A percentile compares a stretch with the other conserved stretches of the same genome.
Conservation (phyloP, 208 protist species). For the Leishmania mexicana region DNA sequence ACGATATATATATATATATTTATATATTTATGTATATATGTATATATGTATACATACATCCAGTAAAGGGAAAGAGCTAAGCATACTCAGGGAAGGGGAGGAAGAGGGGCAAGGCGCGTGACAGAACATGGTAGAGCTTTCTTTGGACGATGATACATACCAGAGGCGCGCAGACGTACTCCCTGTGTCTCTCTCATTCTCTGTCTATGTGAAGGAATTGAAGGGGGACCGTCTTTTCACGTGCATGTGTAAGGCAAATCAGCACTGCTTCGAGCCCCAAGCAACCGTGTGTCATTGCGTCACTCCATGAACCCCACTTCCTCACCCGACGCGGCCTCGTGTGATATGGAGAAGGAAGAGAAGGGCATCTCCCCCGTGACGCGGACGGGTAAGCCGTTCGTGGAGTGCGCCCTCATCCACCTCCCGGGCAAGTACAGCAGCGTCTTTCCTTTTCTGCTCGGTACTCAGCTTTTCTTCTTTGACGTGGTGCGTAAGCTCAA, state of each 20-base stretch:
- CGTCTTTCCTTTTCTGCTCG: slow-evolving; percentile 26
- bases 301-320: not conserved
- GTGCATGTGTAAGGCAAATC: not conserved
- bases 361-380: too few species aligned
- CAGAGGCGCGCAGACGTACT: not conserved
- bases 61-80: not conserved
- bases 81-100: not conserved
- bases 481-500: slow-evolving; percentile 28
- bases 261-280: not conserved
- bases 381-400: not conserved
- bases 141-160: not conserved
- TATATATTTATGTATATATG: too few species aligned
- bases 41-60: too few species aligned
- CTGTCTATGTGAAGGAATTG: not conserved
- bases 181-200: not conserved
- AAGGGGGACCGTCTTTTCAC: not conserved
- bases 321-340: not conserved
- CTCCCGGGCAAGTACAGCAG: slow-evolving; percentile 3
- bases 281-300: not conserved
- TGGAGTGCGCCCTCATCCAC: slow-evolving; percentile 6
- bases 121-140: not conserved
- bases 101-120: not conserved
- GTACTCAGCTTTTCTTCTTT: slow-evolving; percentile 35
- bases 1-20: too few species aligned
- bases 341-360: not conserved